Percentiles rank a stretch among this genome's conserved stretches.
These are phyloP conservation scores for Metschnikowia colocasiae DNA, from an alignment of 805 yeast species.

Conservation along the genomic window DNA sequence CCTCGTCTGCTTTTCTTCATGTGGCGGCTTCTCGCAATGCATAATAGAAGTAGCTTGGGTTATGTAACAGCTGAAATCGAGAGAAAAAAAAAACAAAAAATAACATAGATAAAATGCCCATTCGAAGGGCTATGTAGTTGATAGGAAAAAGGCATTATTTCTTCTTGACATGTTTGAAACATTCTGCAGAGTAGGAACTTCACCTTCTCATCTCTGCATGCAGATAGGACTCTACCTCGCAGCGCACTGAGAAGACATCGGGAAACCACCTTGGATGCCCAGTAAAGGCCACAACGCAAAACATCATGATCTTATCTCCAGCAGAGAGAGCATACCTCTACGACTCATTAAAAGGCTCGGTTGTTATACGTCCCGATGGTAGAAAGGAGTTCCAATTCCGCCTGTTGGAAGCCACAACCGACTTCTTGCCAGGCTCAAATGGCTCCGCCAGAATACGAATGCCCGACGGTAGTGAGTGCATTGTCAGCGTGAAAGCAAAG, in stretches of 20 bases:
- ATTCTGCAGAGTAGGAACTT: neutral
- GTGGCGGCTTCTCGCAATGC: neutral
- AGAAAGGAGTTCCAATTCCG: conserved; percentile 71
- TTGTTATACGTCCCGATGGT: conserved; percentile 83
- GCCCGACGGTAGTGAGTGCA: conserved; percentile 89
- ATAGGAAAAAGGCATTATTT: no score
- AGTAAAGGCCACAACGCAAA: neutral
- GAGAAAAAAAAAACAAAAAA: neutral
- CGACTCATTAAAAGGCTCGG: conserved; percentile 59
- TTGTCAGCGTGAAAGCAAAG: conserved; percentile 84
- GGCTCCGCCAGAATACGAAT: conserved; percentile 88
- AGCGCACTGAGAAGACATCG: conserved; percentile 5
- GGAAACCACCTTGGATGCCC: neutral
- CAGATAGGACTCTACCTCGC: conserved; percentile 1
- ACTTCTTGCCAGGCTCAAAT: conserved; percentile 80
- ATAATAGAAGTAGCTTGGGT: neutral
- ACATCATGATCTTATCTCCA: conserved; percentile 61
- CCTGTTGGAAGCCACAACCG: conserved; percentile 78
- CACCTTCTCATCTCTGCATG: conserved; percentile 3
- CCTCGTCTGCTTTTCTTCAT: neutral
- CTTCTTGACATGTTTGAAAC: neutral
- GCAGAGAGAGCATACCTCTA: conserved; percentile 74
- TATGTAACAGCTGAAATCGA: neutral
- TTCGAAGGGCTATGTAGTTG: no score
- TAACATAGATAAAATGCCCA: no score